Base-by-base conservation (phyloP, 2,329 filamentous ascomycete species). In the Talaromyces atroroseus region DNA sequence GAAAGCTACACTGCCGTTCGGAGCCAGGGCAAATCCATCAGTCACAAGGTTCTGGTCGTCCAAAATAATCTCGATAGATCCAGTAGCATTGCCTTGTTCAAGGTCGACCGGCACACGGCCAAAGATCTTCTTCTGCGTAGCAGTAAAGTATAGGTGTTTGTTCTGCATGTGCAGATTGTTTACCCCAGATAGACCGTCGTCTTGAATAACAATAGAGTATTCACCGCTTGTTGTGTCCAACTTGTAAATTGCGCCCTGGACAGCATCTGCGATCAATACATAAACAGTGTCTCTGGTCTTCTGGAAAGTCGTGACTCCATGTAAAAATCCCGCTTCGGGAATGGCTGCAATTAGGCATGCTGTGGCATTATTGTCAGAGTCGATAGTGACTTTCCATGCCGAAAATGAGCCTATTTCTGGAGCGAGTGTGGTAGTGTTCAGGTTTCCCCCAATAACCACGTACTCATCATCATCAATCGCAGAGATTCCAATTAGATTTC, bases 1-100 rank as follows among this genome's bases (percentile, higher is more conserved):
- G 32, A 60, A 64, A 10, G 51, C 61, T 21, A 59, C 42, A 48
- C 57, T 54, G 1, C 58, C 60, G 12, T 57, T 49, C 18, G 52
- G 49, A 12, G 48, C 55, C 57, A 64, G 34, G 18, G 59, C 58
- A 53, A 63, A 63, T n/a, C 61, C 61, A 50, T 64, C 62, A 6
- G 54, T 55, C 2, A 59, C 45, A 24, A 59, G 50, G 23, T 49
- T 32, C 48, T 51, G 49, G 29, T 58, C 50, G 11, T 42, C 21
- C 21, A 54, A 55, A 44, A 64, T 59, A 29, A 62, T 44, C 24
- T 62, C 58, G 14, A 59, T 54, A 14, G 57, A 32, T 5, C 61
- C 60, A 46, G 52, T 38, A 16, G 61, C 60, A n/a, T 48, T 52
- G 10, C 60, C 60, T 36, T 60, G 56, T 32, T 50, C 49, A 18